Conservation (phyloP, 106 monocot genomes). For the Dioscorea dumetorum region DNA sequence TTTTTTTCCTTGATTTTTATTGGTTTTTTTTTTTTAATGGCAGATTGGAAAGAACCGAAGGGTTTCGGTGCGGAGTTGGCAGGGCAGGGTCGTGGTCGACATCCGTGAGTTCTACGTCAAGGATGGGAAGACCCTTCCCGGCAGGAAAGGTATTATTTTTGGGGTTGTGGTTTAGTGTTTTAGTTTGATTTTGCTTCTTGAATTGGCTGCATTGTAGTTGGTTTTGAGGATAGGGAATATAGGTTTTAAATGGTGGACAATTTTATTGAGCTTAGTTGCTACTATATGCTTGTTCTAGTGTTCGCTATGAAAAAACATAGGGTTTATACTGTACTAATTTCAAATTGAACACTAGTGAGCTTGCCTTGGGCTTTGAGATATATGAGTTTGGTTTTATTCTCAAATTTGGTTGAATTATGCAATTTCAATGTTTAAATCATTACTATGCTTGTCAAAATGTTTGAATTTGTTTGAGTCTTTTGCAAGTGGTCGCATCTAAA, state of each 20-base stretch:
- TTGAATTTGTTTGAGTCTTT: neutral
- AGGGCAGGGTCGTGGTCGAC: slow-evolving; percentile 34
- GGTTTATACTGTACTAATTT: neutral
- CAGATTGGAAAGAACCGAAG: slow-evolving; percentile 39
- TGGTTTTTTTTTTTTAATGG: slow-evolving; percentile 4
- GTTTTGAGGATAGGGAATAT: neutral
- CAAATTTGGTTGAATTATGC: neutral
- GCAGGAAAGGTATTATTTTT: slow-evolving; percentile 27
- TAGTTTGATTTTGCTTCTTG: neutral
- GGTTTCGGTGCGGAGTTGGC: slow-evolving; percentile 28
- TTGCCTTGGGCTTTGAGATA: neutral
- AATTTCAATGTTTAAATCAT: neutral
- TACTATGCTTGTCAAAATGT: neutral
- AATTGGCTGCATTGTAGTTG: neutral
- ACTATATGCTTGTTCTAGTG: too few species aligned
- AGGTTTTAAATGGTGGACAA: too few species aligned
- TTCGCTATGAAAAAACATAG: neutral
- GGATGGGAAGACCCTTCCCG: slow-evolving; percentile 34
- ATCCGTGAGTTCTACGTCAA: slow-evolving; percentile 44
- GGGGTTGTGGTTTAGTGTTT: neutral
- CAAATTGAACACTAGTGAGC: neutral
- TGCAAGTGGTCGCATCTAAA: too few species aligned
- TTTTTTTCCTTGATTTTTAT: too few species aligned
- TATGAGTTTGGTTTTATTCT: neutral
- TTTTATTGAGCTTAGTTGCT: too few species aligned